Conservation (phyloP, 257 asterid species). For the Buddleja alternifolia region DNA sequence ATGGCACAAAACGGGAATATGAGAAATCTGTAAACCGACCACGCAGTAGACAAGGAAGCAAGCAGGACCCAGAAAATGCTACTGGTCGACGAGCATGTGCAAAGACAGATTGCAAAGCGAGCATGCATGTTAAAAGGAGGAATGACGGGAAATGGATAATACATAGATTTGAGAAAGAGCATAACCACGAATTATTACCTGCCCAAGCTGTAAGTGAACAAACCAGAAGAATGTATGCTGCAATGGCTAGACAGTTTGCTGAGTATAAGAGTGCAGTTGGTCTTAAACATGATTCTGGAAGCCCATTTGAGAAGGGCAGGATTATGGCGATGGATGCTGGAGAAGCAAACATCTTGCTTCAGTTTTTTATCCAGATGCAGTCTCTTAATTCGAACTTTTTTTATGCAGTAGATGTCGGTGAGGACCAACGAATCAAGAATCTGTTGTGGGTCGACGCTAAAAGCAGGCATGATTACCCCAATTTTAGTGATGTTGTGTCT, state of each 20-base stretch:
- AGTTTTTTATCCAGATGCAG: constrained; percentile 84
- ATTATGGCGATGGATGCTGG: constrained; percentile 64
- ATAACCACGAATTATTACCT: constrained; percentile 90
- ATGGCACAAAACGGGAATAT: constrained; percentile 91
- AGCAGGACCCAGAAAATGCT: constrained; percentile 82
- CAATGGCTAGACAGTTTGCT: constrained; percentile 93
- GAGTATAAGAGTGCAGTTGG: constrained; percentile 89
- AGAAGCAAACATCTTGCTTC: constrained; percentile 60
- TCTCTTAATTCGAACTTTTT: constrained; percentile 73
- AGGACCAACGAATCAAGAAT: constrained; percentile 74
- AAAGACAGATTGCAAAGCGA: constrained; percentile 98
- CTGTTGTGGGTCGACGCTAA: constrained; percentile 92
- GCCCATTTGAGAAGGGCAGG: constrained; percentile 75
- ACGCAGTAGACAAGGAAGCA: constrained; percentile 82
- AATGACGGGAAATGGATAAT: constrained; percentile 93
- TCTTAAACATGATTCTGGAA: constrained; percentile 64
- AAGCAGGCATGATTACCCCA: constrained; percentile 80
- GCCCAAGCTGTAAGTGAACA: constrained; percentile 97
- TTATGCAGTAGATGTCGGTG: constrained; percentile 79
- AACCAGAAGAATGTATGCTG: constrained; percentile 91
- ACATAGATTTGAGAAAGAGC: constrained; percentile 93
- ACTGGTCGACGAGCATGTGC: constrained; percentile 90
- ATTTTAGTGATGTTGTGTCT: constrained; percentile 79
- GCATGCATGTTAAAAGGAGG: constrained; percentile 97
- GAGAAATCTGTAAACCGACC: constrained; percentile 84